Evolutionary conservation across 352 stramenopile genomes (phyloP), one percentile per base, ranked within the genome.

Genomic region (Halophytophthora batemanensis): DNA sequence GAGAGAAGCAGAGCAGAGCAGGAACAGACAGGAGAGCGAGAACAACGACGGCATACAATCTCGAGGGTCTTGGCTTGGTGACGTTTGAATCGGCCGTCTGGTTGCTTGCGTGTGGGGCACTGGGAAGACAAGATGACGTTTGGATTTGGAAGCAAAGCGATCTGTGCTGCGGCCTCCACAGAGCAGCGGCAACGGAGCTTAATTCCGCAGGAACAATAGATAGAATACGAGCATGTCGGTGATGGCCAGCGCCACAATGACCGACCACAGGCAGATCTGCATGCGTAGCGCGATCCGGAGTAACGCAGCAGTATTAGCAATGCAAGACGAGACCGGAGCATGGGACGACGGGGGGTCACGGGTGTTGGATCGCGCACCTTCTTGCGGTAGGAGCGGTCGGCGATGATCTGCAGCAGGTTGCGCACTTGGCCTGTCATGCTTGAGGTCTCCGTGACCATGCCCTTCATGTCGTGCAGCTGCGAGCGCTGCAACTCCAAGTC

Each of bases 161-260:
- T 33, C 29, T 33, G 31, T 36, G 6, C 47, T 19, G 10, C 38
- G 15, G 36, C 35, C 14, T 31, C 4, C 25, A 31, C 8, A 8
- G 18, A 6, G 17, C 22, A 8, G 17, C 29, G 29, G 13, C 5
- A 42, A 60, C 23, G 21, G 53, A 3, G 36, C 39, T 70, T 57
- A 70, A 38, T 38, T 54, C 29, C 73, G 73, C 28, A 93, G 56
- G 69, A 90, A 93, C 62, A 93, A 82, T 74, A 87, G 68, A 84
- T 93, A 93, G 48, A 93, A 90, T 33, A 93, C 74, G 11, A 74
- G 59, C 15, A 85, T 67, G 62, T 93, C 82, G n/a, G 76, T 82
- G 43, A 80, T 67, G 18, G 71, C 56, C 28, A 93, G 69, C 46
- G 64, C 61, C 29, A 84, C 49, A 56, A 93, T 90, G 59, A 90